Evolutionary conservation across 305 asterid species (phyloP).

Genomic region (Fraxinus greggii): DNA sequence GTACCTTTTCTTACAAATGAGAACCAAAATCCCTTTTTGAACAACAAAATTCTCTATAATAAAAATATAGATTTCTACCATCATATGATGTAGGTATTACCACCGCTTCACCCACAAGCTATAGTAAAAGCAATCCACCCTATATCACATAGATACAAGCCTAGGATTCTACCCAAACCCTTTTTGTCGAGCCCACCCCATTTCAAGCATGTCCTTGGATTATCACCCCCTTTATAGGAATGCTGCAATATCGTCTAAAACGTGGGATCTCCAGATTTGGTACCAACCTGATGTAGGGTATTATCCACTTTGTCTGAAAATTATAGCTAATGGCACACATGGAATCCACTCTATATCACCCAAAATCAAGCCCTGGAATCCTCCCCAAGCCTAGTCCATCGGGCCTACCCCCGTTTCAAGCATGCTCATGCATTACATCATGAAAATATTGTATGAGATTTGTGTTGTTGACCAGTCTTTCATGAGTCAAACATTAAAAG

Average conservation of each 20-base stretch:
- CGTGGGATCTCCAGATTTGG: not conserved
- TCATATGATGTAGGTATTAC: not conserved
- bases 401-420: not conserved
- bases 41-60: not conserved
- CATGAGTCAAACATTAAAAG: not conserved
- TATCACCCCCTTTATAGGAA: not conserved
- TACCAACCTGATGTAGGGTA: not conserved
- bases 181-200: not conserved
- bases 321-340: not conserved
- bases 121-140: not conserved
- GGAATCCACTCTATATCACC: not conserved
- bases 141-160: not conserved
- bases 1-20: not conserved
- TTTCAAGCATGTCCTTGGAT: not conserved
- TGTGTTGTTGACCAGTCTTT: not conserved
- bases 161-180: not conserved
- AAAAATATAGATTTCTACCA: not conserved
- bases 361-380: not conserved
- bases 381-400: not conserved
- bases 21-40: conserved; percentile 1
- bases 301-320: not conserved
- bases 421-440: not conserved
- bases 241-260: not conserved
- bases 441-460: conserved; percentile 2
- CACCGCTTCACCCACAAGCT: not conserved